Evolutionary conservation across 1,284 basidiomycete genomes (phyloP).

Genomic region (Rugosomyces carneus): DNA sequence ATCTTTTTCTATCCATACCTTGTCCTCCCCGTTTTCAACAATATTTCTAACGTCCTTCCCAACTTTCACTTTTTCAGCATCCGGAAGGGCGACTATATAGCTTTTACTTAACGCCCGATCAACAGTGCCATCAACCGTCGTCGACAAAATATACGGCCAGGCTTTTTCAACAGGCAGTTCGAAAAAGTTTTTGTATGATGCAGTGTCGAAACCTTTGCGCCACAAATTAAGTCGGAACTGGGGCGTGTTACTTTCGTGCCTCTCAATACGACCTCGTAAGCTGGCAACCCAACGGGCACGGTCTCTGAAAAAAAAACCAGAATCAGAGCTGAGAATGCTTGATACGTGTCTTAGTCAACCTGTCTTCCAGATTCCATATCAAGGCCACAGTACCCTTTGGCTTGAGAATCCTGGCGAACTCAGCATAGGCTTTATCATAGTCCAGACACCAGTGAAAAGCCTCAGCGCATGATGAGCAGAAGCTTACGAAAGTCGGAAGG

Average conservation of each 20-base stretch:
- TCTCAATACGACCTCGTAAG: constrained; percentile 59
- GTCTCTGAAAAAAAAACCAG: constrained; percentile 33
- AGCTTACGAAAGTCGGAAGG: not conserved
- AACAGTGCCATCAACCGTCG: constrained; percentile 45
- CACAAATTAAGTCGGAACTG: constrained; percentile 71
- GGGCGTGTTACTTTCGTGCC: constrained; percentile 60
- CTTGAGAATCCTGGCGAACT: constrained; percentile 69
- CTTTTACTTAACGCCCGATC: constrained; percentile 68
- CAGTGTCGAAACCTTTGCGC: constrained; percentile 55
- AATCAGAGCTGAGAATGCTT: not conserved
- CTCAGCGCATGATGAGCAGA: constrained; percentile 26
- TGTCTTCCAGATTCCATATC: constrained; percentile 78
- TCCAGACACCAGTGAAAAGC: constrained; percentile 83
- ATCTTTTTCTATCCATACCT: constrained; percentile 39
- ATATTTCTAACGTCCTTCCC: constrained; percentile 42
- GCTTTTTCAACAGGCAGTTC: constrained; percentile 45
- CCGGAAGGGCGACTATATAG: constrained; percentile 57
- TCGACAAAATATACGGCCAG: constrained; percentile 44
- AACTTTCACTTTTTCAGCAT: constrained; percentile 48
- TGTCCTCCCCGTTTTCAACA: constrained; percentile 35
- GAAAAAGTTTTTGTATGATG: constrained; percentile 49
- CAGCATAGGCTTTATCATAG: constrained; percentile 53
- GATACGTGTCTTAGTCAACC: constrained; percentile 28
- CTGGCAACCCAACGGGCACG: constrained; percentile 62
- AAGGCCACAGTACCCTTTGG: constrained; percentile 57